Conservation (phyloP, 768 basidiomycete species). For the Amanita polypyramis region DNA sequence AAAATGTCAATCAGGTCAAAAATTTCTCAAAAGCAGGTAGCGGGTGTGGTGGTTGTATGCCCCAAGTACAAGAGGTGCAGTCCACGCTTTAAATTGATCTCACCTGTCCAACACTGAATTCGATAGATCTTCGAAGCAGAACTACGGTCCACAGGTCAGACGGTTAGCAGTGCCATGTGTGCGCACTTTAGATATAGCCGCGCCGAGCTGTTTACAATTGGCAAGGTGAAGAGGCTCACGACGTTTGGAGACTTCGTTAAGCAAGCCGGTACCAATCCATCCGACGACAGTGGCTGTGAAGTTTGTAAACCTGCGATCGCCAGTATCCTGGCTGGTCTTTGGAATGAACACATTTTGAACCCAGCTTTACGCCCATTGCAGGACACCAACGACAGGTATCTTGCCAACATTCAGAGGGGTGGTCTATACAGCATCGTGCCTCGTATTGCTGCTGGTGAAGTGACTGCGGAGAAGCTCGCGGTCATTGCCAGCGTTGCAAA, state of each 20-base stretch:
- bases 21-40: slow-evolving; percentile 59
- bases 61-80: slow-evolving; percentile 25
- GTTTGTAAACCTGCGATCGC: slow-evolving; percentile 63
- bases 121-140: slow-evolving; percentile 29
- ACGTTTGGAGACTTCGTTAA: slow-evolving; percentile 47
- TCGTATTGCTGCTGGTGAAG: slow-evolving; percentile 61
- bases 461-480: slow-evolving; percentile 55
- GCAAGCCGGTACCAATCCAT: slow-evolving; percentile 31
- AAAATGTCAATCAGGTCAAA: slow-evolving; percentile 44
- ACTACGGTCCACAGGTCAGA: slow-evolving; percentile 58
- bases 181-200: slow-evolving; percentile 55
- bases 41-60: slow-evolving; percentile 68
- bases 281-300: slow-evolving; percentile 53
- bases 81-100: slow-evolving; percentile 12
- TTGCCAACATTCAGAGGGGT: slow-evolving; percentile 66
- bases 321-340: slow-evolving; percentile 35
- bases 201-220: slow-evolving; percentile 54
- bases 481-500: slow-evolving; percentile 55
- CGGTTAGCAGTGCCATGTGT: slow-evolving; percentile 50
- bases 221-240: slow-evolving; percentile 50
- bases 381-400: slow-evolving; percentile 61
- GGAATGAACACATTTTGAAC: slow-evolving; percentile 57
- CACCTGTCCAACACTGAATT: slow-evolving; percentile 11
- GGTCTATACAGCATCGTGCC: slow-evolving; percentile 68
- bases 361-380: slow-evolving; percentile 58